Evolutionary conservation across 2,329 filamentous ascomycete species (phyloP), one percentile per base, ranked within the genome.

Genomic region (Remersonia thermophila): DNA sequence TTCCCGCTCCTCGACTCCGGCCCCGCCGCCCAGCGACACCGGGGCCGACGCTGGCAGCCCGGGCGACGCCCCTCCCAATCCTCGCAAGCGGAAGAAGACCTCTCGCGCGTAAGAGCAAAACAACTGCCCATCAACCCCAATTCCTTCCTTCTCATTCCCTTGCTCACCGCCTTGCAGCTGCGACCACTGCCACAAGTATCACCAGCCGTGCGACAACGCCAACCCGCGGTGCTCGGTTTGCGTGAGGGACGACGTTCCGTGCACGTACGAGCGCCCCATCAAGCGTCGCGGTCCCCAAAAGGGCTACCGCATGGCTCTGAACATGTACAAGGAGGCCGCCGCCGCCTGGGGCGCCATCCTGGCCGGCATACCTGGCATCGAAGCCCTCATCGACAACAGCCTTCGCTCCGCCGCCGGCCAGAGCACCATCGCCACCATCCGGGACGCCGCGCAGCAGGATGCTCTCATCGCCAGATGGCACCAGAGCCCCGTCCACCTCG

Each of bases 161-260:
- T 20, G 32, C 33, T 34, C 36, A 53, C 50, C 46, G 41, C 34
- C 42, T 31, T 43, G 36, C 39, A 66, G 63, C 35, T 65, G 62
- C 50, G 62, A 65, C 51, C 63, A 62, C 32, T 65, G 62, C 42
- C 63, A 65, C 42, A 57, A 61, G 36, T 63, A 65, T 47, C 62
- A 65, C 41, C 62, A 65, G 49, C 62, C 63, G 5, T 66, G 63
- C 47, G 63, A 66, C 49, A 66, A 66, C 41, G 60, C 59, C 33
- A 51, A 54, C 30, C 63, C 63, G n/a, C 58, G 62, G 31, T 66
- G 63, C 44, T 55, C 60, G 45, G 62, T 65, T 29, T 66, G 63
- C 35, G 57, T 59, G 36, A 50, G 54, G 38, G 56, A 60, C 39
- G 56, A 56, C 41, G 59, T 58, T 46, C 49, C 53, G 0, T 60